Base-by-base conservation (phyloP, 495 filamentous ascomycete genomes). In the Penicillium bialowiezense region DNA sequence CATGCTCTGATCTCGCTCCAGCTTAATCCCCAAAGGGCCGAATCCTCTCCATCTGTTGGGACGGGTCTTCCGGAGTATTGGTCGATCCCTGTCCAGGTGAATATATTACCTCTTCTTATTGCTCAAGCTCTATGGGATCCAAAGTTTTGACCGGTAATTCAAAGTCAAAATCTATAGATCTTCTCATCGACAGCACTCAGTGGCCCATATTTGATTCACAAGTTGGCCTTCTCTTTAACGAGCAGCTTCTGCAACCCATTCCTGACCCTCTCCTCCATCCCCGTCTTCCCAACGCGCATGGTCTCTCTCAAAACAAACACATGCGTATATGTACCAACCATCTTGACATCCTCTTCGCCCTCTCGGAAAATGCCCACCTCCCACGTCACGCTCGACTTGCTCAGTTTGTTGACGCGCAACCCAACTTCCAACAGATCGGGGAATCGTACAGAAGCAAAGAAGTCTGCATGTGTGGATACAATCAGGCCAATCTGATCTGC, bases 361-460 rank as follows among this genome's bases (percentile, higher is more conserved):
- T 79, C 74, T 58, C 88, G 85, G 55, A 97, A 97, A 10, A 98
- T 79, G 3, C 86, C 92, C 28, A 95, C 79, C 59, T 98, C 92
- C 63, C 96, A 98, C 7, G 84, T 87, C n/a, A 93, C 91, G 57
- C 89, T 95, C 14, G 88, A 90, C 54, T 82, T 87, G 2, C 90
- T 88, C 5, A 98, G 73, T 60, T 85, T 89, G 50, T 86, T 89
- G 9, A 95, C 90, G 2, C 91, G 76, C 26, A 98, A 62, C 3
- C 84, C 90, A 0, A 96, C 74, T 48, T 96, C 90, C 5, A 95
- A 76, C 6, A 88, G 73, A 41, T 85, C 86, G 2, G 92, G 92
- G 58, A 90, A 98, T 0, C 81, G 76, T n/a, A 92, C 85, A 1
- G 87, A 83, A 1, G 80, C 81, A 62, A 97, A 91, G 70, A 89